These are phyloP conservation scores for Cadophora malorum DNA, from an alignment of 2,329 filamentous ascomycete genomes.

Conservation along the genomic window DNA sequence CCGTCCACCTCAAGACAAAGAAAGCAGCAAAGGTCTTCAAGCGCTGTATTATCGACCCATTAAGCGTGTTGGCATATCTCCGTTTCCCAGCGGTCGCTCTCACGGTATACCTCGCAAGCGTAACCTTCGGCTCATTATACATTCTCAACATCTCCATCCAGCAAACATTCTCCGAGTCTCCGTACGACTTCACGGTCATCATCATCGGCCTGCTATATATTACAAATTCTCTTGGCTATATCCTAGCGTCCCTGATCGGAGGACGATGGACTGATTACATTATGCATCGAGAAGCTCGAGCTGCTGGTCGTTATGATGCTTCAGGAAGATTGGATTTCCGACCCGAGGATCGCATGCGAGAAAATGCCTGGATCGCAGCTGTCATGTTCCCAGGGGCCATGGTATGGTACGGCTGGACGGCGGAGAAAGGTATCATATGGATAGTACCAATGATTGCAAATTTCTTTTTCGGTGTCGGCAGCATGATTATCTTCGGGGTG, in stretches of 20 bases:
- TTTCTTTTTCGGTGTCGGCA: slow-evolving; percentile 77
- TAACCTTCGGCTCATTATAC: slow-evolving; percentile 79
- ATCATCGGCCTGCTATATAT: slow-evolving; percentile 79
- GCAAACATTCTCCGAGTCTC: slow-evolving; percentile 67
- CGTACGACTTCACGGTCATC: slow-evolving; percentile 72
- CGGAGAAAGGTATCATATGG: slow-evolving; percentile 68
- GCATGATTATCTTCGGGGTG: slow-evolving; percentile 65
- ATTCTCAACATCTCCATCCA: slow-evolving; percentile 80
- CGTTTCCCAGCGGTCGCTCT: slow-evolving; percentile 76
- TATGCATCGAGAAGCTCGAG: slow-evolving; percentile 78
- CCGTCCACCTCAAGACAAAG: slow-evolving; percentile 62
- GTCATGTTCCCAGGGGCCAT: slow-evolving; percentile 73
- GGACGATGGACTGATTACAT: slow-evolving; percentile 82
- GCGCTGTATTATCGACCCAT: slow-evolving; percentile 72
- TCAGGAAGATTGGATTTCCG: slow-evolving; percentile 69
- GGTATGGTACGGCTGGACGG: slow-evolving; percentile 80
- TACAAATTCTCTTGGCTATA: slow-evolving; percentile 76
- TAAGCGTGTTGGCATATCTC: slow-evolving; percentile 73
- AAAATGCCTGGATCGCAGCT: slow-evolving; percentile 81
- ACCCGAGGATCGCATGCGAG: slow-evolving; percentile 82
- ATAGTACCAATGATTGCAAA: slow-evolving; percentile 67
- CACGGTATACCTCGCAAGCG: slow-evolving; percentile 75
- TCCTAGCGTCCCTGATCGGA: slow-evolving; percentile 70
- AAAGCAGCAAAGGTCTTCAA: slow-evolving; percentile 60
- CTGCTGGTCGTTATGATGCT: slow-evolving; percentile 71